Evolutionary conservation across 2,329 filamentous ascomycete genomes (phyloP).

Genomic region (Fusarium gaditjirri): DNA sequence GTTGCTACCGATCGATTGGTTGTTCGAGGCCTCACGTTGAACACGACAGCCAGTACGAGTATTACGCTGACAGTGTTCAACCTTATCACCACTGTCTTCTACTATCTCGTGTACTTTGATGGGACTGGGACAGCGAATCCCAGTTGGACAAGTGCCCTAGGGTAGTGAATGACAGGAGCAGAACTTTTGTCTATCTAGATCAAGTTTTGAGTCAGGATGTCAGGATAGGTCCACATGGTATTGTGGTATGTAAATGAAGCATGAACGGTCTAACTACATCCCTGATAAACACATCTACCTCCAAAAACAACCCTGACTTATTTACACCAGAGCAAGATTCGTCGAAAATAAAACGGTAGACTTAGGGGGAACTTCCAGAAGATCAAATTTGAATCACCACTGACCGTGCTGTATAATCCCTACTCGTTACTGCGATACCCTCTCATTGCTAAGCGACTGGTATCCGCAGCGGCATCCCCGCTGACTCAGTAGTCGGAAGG

Average conservation of each 20-base stretch:
- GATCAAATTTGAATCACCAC: too few relatives aligned
- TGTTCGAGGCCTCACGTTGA: background rate
- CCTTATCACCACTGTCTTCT: background rate
- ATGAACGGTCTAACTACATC: accelerated
- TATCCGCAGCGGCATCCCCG: accelerated
- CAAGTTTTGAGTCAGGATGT: background rate
- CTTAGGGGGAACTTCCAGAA: too few relatives aligned
- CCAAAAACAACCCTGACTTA: too few relatives aligned
- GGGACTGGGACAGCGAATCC: background rate
- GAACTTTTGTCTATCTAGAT: background rate
- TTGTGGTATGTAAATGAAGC: background rate
- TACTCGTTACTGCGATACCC: too few relatives aligned
- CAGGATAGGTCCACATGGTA: background rate
- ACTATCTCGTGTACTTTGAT: slow-evolving; percentile 18
- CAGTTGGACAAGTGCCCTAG: slow-evolving; percentile 1
- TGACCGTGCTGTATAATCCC: background rate
- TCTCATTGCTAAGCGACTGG: accelerated
- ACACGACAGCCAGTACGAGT: background rate
- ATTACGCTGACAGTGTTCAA: slow-evolving; percentile 5
- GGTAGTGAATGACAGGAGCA: background rate
- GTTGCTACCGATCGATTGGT: background rate
- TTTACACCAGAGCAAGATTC: too few relatives aligned
- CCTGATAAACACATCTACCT: background rate
- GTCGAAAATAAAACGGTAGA: background rate
- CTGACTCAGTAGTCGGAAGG: background rate